Evolutionary conservation across 2,329 filamentous ascomycete species (phyloP).

Genomic region (Aspergillus thermomutatus): DNA sequence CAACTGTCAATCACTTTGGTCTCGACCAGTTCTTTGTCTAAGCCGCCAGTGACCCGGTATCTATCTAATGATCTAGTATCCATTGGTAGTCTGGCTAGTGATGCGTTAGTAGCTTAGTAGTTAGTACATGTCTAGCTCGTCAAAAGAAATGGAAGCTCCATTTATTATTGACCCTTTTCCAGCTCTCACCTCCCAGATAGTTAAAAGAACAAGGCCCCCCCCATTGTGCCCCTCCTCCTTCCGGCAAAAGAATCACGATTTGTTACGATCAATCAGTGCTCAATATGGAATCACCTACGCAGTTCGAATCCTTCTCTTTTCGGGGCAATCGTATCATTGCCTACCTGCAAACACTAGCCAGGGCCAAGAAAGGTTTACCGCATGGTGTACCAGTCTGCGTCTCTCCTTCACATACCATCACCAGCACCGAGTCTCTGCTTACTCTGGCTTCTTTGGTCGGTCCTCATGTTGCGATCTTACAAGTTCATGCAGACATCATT

Average conservation of each 20-base stretch:
- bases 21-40: not conserved
- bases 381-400: slow-evolving; percentile 37
- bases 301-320: slow-evolving; percentile 14
- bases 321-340: slow-evolving; percentile 34
- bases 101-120: not conserved
- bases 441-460: slow-evolving; percentile 57
- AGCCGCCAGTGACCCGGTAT: not conserved
- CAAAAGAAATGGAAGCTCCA: not conserved
- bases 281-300: slow-evolving; percentile 14
- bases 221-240: not conserved
- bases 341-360: slow-evolving; percentile 34
- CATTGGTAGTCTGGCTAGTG: not conserved
- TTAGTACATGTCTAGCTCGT: not conserved
- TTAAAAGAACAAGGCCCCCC: not conserved
- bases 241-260: not conserved
- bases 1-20: not conserved
- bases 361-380: slow-evolving; percentile 35
- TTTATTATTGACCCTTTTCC: not conserved
- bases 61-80: not conserved
- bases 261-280: not conserved
- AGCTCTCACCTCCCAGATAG: not conserved
- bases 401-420: slow-evolving; percentile 57
- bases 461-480: slow-evolving; percentile 58
- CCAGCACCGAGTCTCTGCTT: slow-evolving; percentile 54
- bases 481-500: slow-evolving; percentile 61